These are phyloP conservation scores for Penicillium sp. DNA, from an alignment of 2,329 filamentous ascomycete species.

Conservation along the genomic window DNA sequence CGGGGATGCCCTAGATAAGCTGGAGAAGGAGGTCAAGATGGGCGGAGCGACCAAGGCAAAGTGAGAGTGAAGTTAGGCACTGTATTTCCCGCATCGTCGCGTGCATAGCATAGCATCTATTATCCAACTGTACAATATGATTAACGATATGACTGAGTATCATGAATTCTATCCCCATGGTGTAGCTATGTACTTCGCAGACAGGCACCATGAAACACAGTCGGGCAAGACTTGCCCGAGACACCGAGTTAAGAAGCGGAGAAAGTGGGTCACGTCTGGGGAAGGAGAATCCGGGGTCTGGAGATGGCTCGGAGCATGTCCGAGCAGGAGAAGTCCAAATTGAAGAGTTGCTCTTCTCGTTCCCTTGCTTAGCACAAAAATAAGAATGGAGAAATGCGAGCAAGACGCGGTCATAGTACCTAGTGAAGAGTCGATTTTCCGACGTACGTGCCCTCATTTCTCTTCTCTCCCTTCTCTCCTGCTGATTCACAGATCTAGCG, in stretches of 20 bases:
- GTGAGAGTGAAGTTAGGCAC: not conserved
- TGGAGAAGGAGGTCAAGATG: conserved; percentile 37
- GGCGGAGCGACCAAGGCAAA: conserved; percentile 7
- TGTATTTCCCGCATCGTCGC: not conserved
- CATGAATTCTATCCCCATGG: not conserved
- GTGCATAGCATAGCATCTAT: conserved; percentile 16
- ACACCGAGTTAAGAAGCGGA: not conserved
- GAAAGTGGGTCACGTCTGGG: not conserved
- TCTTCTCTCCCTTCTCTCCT: not conserved
- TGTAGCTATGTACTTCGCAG: not conserved
- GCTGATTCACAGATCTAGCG: not conserved
- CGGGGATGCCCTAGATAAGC: conserved; percentile 31
- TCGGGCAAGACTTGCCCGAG: not conserved
- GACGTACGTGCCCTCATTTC: conserved; percentile 1
- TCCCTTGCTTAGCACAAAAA: not conserved
- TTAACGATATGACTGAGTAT: not conserved
- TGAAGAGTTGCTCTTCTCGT: not conserved
- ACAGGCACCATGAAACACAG: not conserved
- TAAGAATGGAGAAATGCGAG: not conserved
- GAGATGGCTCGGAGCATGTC: conserved; percentile 2
- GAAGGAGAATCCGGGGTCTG: conserved; percentile 4
- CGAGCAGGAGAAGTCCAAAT: not conserved
- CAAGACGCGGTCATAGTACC: not conserved
- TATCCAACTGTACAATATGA: conserved; percentile 6
- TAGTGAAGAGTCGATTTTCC: conserved; percentile 6